Evolutionary conservation across 2,329 filamentous ascomycete species (phyloP).

Genomic region (Sclerotinia minor): DNA sequence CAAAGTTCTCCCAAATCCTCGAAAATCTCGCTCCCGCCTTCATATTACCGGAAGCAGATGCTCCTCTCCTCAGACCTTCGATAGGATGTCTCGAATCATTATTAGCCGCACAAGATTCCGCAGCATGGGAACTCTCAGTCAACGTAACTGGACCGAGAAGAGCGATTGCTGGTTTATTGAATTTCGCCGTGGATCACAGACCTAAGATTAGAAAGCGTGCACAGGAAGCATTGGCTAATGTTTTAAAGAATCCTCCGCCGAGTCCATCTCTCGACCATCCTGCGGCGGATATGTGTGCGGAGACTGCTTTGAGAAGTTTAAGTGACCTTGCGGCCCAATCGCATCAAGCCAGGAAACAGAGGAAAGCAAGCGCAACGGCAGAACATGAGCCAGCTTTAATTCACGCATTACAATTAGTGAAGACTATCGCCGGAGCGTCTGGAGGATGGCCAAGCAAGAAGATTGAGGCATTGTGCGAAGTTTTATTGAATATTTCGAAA

Average conservation of each 20-base stretch:
- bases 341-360: slow-evolving; percentile 65
- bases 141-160: slow-evolving; percentile 82
- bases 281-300: slow-evolving; percentile 92
- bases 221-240: slow-evolving; percentile 80
- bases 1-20: slow-evolving; percentile 94
- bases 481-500: slow-evolving; percentile 83
- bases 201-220: slow-evolving; percentile 94
- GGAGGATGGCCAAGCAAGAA: slow-evolving; percentile 96
- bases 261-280: slow-evolving; percentile 93
- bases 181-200: slow-evolving; percentile 79
- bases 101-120: slow-evolving; percentile 80
- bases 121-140: slow-evolving; percentile 83
- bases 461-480: slow-evolving; percentile 87
- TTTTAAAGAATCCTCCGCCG: slow-evolving; percentile 82
- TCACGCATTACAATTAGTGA: slow-evolving; percentile 88
- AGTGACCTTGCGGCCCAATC: slow-evolving; percentile 69
- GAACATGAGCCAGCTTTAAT: slow-evolving; percentile 81
- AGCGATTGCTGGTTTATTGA: slow-evolving; percentile 82
- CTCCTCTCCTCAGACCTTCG: slow-evolving; percentile 79
- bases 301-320: slow-evolving; percentile 80
- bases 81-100: slow-evolving; percentile 95
- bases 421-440: slow-evolving; percentile 81
- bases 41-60: slow-evolving; percentile 77
- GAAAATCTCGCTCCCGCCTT: slow-evolving; percentile 82
- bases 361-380: slow-evolving; percentile 54